A percentile compares a stretch with the other conserved stretches of the same genome.
Conservation (phyloP, 306 rosid species). For the Senna tora region DNA sequence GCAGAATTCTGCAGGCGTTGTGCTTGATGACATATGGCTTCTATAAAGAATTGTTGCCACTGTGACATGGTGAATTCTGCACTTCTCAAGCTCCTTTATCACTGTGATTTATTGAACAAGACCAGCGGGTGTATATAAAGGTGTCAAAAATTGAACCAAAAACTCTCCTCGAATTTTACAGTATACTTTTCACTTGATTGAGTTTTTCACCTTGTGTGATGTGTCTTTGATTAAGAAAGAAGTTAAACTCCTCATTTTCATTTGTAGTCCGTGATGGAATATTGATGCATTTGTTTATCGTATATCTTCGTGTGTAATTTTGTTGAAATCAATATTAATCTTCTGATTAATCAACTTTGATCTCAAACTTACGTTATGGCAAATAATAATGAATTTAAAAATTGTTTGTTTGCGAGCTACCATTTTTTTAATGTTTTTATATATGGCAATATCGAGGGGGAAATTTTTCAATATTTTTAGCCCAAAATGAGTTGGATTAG, state of each 20-base stretch:
- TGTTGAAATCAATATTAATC: not conserved
- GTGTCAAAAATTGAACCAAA: conserved; percentile 41
- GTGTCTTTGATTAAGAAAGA: not conserved
- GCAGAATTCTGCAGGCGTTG: conserved; percentile 53
- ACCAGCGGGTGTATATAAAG: conserved; percentile 55
- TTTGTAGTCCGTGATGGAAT: conserved; percentile 5
- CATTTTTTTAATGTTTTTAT: too few relatives aligned
- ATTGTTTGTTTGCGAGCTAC: too few relatives aligned
- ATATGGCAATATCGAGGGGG: too few relatives aligned
- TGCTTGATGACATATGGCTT: conserved; percentile 39
- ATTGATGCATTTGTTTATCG: conserved; percentile 20
- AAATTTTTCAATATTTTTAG: too few relatives aligned
- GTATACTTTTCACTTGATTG: conserved; percentile 21
- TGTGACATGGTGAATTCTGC: conserved; percentile 44
- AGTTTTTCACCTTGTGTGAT: conserved; percentile 2
- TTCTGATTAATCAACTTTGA: not conserved
- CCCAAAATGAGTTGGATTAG: too few relatives aligned
- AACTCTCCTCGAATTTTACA: conserved; percentile 34
- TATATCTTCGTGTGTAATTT: conserved; percentile 19
- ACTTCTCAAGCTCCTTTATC: conserved; percentile 35
- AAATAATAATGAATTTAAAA: not conserved
- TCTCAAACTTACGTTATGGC: conserved; percentile 1
- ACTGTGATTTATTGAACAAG: conserved; percentile 49
- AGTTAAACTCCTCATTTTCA: conserved; percentile 12
- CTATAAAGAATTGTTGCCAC: conserved; percentile 48